phyloP scores from a whole-genome alignment of 768 basidiomycete species.

The Scleroderma citrinum region DNA sequence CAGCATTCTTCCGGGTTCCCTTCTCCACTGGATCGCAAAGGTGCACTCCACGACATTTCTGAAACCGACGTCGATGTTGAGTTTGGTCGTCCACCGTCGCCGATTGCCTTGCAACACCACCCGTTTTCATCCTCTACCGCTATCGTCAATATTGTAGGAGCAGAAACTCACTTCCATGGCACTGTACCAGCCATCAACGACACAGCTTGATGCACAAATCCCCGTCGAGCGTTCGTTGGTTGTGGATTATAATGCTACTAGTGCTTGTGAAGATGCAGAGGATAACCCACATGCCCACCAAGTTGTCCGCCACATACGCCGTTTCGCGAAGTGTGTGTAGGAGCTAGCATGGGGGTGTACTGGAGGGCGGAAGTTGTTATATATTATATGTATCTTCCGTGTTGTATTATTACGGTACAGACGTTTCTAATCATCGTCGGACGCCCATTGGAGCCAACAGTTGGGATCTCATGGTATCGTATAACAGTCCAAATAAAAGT shows the following conservation, averaged over 20 bases:
- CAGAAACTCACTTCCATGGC: neutral
- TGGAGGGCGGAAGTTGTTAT: too few species aligned
- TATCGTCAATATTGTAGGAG: neutral
- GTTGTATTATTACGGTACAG: neutral
- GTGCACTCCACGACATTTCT: neutral
- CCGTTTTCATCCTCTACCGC: neutral
- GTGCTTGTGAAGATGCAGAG: neutral
- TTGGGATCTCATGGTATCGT: too few species aligned
- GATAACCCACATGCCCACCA: neutral
- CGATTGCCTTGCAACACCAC: neutral
- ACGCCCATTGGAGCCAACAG: too few species aligned
- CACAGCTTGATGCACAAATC: neutral
- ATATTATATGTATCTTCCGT: too few species aligned
- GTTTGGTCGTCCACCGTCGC: neutral
- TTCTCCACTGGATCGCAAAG: neutral
- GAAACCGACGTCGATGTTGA: neutral
- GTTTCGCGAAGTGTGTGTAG: too few species aligned
- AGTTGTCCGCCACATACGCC: too few species aligned
- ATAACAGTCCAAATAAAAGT: too few species aligned
- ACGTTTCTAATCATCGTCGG: too few species aligned
- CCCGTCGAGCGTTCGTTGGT: neutral
- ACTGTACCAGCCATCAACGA: neutral
- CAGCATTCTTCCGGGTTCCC: neutral
- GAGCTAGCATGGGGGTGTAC: too few species aligned
- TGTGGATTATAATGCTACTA: neutral